Conservation (phyloP, 2,329 filamentous ascomycete genomes). For the Aspergillus tubingensis region DNA sequence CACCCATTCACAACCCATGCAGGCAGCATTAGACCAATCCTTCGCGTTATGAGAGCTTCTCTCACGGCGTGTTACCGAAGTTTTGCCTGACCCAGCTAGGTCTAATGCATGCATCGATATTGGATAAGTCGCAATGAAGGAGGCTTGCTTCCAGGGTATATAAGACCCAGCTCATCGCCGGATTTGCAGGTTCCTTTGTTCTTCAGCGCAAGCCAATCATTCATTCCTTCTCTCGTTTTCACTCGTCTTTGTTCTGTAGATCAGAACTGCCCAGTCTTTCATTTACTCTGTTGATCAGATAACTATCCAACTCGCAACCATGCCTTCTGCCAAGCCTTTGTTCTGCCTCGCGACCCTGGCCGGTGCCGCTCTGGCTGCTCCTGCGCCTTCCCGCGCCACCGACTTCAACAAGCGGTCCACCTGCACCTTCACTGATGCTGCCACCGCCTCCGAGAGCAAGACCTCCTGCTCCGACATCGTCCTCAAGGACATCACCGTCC, state of each 20-base stretch:
- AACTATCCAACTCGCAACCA: not conserved
- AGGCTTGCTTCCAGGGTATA: not conserved
- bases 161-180: not conserved
- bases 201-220: conserved; percentile 1
- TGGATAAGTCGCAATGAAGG: not conserved
- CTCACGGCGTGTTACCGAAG: not conserved
- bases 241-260: conserved; percentile 6
- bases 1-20: not conserved
- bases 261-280: conserved; percentile 5
- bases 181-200: not conserved
- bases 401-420: conserved; percentile 6
- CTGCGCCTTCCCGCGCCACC: conserved; percentile 3
- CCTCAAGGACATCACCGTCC: conserved; percentile 8
- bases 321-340: conserved; percentile 4
- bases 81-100: not conserved
- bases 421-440: conserved; percentile 9
- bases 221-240: not conserved
- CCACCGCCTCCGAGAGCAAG: conserved; percentile 6
- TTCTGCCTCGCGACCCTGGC: conserved; percentile 1
- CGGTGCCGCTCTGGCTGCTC: conserved; percentile 4
- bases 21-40: not conserved
- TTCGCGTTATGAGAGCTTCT: not conserved
- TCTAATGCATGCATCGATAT: not conserved
- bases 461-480: conserved; percentile 5
- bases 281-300: conserved; percentile 8